phyloP scores from a whole-genome alignment of 805 yeast species.

The Nakazawaea pomicola region DNA sequence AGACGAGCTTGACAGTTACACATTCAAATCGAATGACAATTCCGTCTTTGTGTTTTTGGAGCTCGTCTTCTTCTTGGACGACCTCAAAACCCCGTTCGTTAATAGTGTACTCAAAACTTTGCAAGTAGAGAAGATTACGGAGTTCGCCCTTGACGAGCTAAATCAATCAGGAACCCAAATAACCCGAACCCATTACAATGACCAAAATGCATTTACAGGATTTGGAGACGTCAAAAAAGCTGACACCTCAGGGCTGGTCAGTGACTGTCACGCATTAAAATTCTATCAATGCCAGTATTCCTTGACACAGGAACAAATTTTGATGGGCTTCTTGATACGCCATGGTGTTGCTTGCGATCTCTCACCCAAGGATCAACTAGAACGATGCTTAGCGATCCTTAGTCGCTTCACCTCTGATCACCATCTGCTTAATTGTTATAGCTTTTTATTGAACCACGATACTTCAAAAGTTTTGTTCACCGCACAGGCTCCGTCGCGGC shows the following conservation, averaged over 20 bases:
- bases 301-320: not conserved
- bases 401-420: not conserved
- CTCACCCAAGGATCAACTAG: not conserved
- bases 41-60: not conserved
- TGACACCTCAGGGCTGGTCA: not conserved
- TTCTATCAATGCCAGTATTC: not conserved
- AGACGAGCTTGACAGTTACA: not conserved
- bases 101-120: not conserved
- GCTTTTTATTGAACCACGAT: not conserved
- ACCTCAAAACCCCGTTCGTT: not conserved
- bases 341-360: not conserved
- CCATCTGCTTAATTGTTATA: not conserved
- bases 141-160: not conserved
- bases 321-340: not conserved
- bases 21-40: not conserved
- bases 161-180: not conserved
- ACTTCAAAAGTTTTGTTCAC: not conserved
- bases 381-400: not conserved
- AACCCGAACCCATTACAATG: too few species aligned
- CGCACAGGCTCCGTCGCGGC: constrained; percentile 2
- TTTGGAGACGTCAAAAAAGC: not conserved
- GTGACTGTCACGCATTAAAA: not conserved
- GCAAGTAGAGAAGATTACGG: not conserved
- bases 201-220: constrained; percentile 1
- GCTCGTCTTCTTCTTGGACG: not conserved